A percentile compares a stretch with the other conserved stretches of the same genome.
Conservation (phyloP, 225 moss, liverwort and hornwort species). For the Antitrichia curtipendula region DNA sequence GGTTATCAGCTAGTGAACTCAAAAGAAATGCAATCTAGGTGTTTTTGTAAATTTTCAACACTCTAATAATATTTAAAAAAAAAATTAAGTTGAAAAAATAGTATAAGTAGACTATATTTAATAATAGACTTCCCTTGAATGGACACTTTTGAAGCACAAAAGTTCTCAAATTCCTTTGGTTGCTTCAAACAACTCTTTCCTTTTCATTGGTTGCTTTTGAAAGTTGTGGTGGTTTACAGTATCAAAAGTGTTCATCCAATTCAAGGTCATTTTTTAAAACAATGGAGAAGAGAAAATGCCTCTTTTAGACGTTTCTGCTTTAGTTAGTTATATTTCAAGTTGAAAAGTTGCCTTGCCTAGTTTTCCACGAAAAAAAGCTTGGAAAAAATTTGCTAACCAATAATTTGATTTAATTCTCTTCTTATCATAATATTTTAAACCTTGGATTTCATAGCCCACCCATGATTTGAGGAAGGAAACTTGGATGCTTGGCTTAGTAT, state of each 20-base stretch:
- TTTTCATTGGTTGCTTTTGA: not conserved
- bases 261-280: not conserved
- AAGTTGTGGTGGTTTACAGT: not conserved
- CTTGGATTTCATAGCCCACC: rapidly evolving
- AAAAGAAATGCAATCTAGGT: not conserved
- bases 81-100: not conserved
- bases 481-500: not conserved
- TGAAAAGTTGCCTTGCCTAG: rapidly evolving
- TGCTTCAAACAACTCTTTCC: not conserved
- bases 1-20: not conserved
- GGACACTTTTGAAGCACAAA: not conserved
- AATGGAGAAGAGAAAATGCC: rapidly evolving
- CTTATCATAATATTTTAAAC: not conserved
- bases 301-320: not conserved
- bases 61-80: too few relatives aligned
- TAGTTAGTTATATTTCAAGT: not conserved
- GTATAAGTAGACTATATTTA: not conserved
- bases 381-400: too few relatives aligned
- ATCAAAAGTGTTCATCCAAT: not conserved
- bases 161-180: not conserved
- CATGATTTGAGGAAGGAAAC: rapidly evolving
- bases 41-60: not conserved
- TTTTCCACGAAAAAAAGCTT: not conserved
- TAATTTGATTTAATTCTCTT: rapidly evolving
- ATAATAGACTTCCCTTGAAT: not conserved